phyloP scores from a whole-genome alignment of 805 yeast species.

The Saturnispora serradocipensis region DNA sequence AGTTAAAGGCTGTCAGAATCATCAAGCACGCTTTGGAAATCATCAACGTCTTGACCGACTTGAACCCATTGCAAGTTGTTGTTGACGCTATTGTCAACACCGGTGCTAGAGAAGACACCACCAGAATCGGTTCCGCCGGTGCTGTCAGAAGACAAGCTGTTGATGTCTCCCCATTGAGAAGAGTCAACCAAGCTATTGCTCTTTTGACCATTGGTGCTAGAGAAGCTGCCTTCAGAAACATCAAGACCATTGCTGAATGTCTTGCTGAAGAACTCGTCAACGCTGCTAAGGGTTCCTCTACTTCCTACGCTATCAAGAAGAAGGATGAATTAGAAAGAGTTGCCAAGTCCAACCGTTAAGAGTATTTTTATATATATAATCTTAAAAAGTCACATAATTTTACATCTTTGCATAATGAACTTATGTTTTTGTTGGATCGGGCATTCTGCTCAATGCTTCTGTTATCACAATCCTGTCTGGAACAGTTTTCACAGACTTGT shows the following conservation, averaged over 20 bases:
- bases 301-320: slow-evolving; percentile 99
- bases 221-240: slow-evolving; percentile 99
- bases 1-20: slow-evolving; percentile 99
- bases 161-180: slow-evolving; percentile 99
- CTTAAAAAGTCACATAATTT: slow-evolving; percentile 2
- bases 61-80: slow-evolving; percentile 98
- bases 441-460: not conserved
- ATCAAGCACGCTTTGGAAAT: slow-evolving; percentile 99
- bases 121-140: slow-evolving; percentile 99
- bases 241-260: slow-evolving; percentile 99
- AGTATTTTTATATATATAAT: not conserved
- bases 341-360: slow-evolving; percentile 99
- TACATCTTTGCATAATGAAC: not conserved
- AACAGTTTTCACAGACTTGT: not conserved
- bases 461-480: too few relatives aligned
- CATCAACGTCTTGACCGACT: slow-evolving; percentile 94
- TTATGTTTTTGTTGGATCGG: not conserved
- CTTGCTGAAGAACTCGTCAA: slow-evolving; percentile 99
- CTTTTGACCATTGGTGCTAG: slow-evolving; percentile 98
- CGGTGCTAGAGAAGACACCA: slow-evolving; percentile 99
- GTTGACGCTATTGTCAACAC: slow-evolving; percentile 99
- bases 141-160: slow-evolving; percentile 99
- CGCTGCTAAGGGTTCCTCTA: slow-evolving; percentile 99
- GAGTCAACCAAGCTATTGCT: slow-evolving; percentile 99
- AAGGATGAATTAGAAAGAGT: slow-evolving; percentile 99